Percentiles rank a stretch among this genome's conserved stretches.
These are phyloP conservation scores for Coemansia erecta DNA, from an alignment of 192 early-diverging fungal genomes.

Conservation along the genomic window DNA sequence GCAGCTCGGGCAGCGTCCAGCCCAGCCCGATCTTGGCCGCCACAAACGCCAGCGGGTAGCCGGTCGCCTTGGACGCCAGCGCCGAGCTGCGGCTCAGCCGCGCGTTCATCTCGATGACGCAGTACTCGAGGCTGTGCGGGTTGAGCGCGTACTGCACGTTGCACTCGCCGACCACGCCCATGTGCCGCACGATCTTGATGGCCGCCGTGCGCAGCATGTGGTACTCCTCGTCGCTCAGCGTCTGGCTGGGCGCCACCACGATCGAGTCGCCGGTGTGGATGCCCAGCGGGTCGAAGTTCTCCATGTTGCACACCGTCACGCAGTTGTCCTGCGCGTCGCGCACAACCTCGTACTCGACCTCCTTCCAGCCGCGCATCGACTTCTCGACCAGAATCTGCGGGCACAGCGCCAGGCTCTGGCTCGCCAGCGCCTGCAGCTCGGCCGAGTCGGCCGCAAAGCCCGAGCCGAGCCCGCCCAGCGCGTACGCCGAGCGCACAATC, in stretches of 20 bases:
- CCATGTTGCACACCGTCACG: constrained; percentile 99
- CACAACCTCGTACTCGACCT: constrained; percentile 99
- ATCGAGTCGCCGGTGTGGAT: constrained; percentile 99
- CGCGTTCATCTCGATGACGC: constrained; percentile 99
- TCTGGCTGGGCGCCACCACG: constrained; percentile 97
- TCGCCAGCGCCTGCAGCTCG: constrained; percentile 75
- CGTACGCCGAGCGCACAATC: constrained; percentile 92
- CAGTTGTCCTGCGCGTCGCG: constrained; percentile 94
- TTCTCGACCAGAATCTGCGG: constrained; percentile 94
- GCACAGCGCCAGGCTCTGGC: constrained; percentile 80
- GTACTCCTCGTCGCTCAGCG: constrained; percentile 96
- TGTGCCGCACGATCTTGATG: constrained; percentile 93
- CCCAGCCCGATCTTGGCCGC: constrained; percentile 96
- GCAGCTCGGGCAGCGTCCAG: constrained; percentile 88
- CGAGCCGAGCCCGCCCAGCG: constrained; percentile 95
- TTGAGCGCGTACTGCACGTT: constrained; percentile 99
- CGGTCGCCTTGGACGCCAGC: constrained; percentile 96
- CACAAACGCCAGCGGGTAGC: constrained; percentile 97
- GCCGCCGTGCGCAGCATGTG: constrained; percentile 97
- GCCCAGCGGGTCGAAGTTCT: constrained; percentile 99
- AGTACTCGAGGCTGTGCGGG: constrained; percentile 91
- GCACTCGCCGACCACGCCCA: constrained; percentile 99
- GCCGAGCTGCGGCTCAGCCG: constrained; percentile 90
- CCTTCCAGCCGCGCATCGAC: constrained; percentile 99
- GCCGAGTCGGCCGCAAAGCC: constrained; percentile 80